Conservation (phyloP, 1,284 basidiomycete genomes). For the Cryptococcus jaspeensis region DNA sequence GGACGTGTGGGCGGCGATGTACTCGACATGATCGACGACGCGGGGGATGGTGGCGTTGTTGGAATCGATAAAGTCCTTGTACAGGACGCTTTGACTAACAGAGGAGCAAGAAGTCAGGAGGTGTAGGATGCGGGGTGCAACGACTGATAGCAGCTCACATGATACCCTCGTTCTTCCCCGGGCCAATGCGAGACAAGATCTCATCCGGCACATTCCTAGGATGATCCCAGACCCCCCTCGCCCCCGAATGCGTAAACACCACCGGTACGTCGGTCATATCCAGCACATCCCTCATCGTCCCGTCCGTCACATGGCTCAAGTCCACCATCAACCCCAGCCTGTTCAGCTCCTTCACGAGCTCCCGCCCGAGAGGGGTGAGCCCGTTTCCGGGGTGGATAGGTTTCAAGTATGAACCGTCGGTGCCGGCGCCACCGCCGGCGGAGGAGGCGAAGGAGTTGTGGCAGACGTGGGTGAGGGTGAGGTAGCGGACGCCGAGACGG, state of each 20-base stretch:
- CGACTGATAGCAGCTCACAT: slow-evolving; percentile 53
- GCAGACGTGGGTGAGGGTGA: slow-evolving; percentile 79
- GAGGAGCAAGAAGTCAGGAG: slow-evolving; percentile 59
- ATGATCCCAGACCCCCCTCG: slow-evolving; percentile 65
- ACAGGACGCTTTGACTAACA: slow-evolving; percentile 54
- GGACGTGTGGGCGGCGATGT: slow-evolving; percentile 68
- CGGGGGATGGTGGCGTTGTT: slow-evolving; percentile 54
- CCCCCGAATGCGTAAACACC: slow-evolving; percentile 78
- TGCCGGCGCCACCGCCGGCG: slow-evolving; percentile 55
- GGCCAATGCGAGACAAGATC: slow-evolving; percentile 62
- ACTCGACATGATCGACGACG: slow-evolving; percentile 77
- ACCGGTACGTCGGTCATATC: slow-evolving; percentile 68
- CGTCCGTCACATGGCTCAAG: slow-evolving; percentile 75
- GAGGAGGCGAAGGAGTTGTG: slow-evolving; percentile 76
- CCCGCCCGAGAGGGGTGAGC: slow-evolving; percentile 53
- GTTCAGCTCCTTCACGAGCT: slow-evolving; percentile 77
- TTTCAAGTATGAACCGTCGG: slow-evolving; percentile 6
- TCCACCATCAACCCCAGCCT: slow-evolving; percentile 76
- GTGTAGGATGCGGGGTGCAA: slow-evolving; percentile 54
- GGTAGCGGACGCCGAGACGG: slow-evolving; percentile 73
- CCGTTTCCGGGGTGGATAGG: slow-evolving; percentile 29
- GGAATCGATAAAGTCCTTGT: slow-evolving; percentile 24
- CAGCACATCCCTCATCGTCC: slow-evolving; percentile 64
- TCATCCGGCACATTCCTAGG: slow-evolving; percentile 65
- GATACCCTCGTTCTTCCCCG: slow-evolving; percentile 67